A percentile compares a stretch with the other conserved stretches of the same genome.
phyloP scores from a whole-genome alignment of 106 monocot genomes.

The Dendrobium catenatum region DNA sequence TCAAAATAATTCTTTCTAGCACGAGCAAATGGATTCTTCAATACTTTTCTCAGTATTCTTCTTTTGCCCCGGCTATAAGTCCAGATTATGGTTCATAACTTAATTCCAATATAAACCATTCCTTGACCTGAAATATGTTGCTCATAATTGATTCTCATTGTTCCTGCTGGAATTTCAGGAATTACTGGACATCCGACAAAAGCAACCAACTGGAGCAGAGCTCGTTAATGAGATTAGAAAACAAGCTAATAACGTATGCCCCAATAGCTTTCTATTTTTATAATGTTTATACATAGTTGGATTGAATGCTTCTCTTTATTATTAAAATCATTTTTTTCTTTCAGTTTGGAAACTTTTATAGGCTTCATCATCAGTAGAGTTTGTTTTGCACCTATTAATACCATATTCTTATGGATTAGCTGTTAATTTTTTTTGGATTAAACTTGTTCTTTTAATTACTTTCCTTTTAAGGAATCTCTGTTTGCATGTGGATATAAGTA shows the following conservation, averaged over 20 bases:
- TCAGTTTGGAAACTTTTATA: background rate
- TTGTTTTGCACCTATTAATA: constrained; percentile 2
- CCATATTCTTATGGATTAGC: background rate
- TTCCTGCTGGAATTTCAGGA: constrained; percentile 49
- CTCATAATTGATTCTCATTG: constrained; percentile 4
- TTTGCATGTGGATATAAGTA: background rate
- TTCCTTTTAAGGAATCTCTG: background rate
- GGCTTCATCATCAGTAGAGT: background rate
- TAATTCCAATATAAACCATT: background rate
- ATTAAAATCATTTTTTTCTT: background rate
- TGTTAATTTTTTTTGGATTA: background rate
- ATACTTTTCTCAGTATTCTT: background rate
- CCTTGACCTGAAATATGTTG: background rate
- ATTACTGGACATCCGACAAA: constrained; percentile 64
- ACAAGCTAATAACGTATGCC: constrained; percentile 81
- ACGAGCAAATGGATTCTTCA: too few relatives aligned
- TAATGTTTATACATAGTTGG: background rate
- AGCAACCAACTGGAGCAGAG: constrained; percentile 40
- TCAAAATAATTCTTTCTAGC: background rate
- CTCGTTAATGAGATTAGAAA: constrained; percentile 65
- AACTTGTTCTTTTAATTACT: background rate
- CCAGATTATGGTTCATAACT: background rate
- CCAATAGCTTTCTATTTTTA: constrained; percentile 1
- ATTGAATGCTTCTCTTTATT: background rate
- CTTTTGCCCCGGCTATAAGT: background rate